Conservation (phyloP, 352 stramenopile species). For the Saprolegnia diclina region DNA sequence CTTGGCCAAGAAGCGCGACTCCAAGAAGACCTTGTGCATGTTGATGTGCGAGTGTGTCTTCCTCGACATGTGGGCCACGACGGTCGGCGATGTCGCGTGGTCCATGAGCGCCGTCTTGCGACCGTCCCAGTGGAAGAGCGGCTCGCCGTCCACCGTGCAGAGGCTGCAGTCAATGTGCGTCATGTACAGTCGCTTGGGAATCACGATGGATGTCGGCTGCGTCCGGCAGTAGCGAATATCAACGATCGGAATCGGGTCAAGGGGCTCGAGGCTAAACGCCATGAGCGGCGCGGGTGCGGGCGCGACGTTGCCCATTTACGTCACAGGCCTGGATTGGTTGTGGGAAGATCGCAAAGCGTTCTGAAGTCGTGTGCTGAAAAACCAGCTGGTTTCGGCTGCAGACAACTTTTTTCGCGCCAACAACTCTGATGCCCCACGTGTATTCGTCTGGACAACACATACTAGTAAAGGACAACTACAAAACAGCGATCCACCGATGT, state of each 20-base stretch:
- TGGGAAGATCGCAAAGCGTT: neutral
- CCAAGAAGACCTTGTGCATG: constrained; percentile 10
- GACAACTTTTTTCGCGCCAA: too few species aligned
- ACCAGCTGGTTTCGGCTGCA: too few species aligned
- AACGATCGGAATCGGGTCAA: constrained; percentile 20
- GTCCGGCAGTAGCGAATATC: neutral
- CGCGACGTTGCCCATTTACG: constrained; percentile 5
- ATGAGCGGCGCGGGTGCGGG: neutral
- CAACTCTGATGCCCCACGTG: too few species aligned
- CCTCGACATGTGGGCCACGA: constrained; percentile 5
- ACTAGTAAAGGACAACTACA: too few species aligned
- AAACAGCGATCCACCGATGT: too few species aligned
- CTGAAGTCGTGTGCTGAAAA: too few species aligned
- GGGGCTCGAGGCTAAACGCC: constrained; percentile 8
- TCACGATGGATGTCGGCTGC: neutral
- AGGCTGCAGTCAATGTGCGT: constrained; percentile 12
- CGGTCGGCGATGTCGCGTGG: neutral
- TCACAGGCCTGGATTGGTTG: neutral
- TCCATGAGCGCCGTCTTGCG: neutral
- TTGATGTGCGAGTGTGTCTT: constrained; percentile 18
- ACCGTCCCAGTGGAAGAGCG: constrained; percentile 4
- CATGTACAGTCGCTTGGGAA: neutral
- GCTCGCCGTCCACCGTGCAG: neutral
- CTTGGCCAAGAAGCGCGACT: neutral
- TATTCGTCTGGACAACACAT: too few species aligned